Base-by-base conservation (phyloP, 2,329 filamentous ascomycete genomes). In the Colletotrichum tanaceti region DNA sequence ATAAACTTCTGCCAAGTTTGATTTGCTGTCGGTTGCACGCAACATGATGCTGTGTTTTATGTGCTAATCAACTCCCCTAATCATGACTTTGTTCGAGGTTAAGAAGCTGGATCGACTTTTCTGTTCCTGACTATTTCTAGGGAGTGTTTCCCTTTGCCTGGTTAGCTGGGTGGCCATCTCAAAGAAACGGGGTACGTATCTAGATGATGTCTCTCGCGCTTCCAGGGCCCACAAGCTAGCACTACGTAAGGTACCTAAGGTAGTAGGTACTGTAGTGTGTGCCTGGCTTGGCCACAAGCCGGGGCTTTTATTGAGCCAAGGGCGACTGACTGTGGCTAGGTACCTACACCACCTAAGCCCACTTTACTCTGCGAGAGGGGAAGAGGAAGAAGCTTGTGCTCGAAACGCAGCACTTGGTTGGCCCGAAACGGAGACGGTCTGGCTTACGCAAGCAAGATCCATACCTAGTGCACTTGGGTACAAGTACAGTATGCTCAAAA, bases 331-430 rank as follows among this genome's bases (percentile, higher is more conserved):
- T n/a, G 28, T 32, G 28, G 28, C 28, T 32, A 7, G n/a, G n/a
- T n/a, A n/a, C n/a, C n/a, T n/a, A n/a, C n/a, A n/a, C n/a, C n/a
- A n/a, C n/a, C n/a, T n/a, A n/a, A n/a, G 28, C 28, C 9, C 28
- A 10, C 28, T 32, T 32, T 10, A 7, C 7, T 32, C 28, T 9
- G 28, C 7, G 32, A 7, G 32, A 35, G 9, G 32, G 10, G 10
- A 7, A 35, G 44, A 46, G 44, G 7, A 35, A 9, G 44, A 38
- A 46, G 44, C 59, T 67, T 63, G 38, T 63, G 64, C 38, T 44
- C 14, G 43, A 35, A 5, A 22, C 14, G 24, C 43, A 24, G 22
- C 50, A 32, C 50, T 3, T 65, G 63, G 58, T 62, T 65, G 58
- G 63, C 41, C 13, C 20, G 16, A 13, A 4, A 55, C 32, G 32